Evolutionary conservation across 2,329 filamentous ascomycete genomes (phyloP), one percentile per base, ranked within the genome.

Genomic region (Nothopassalora personata): DNA sequence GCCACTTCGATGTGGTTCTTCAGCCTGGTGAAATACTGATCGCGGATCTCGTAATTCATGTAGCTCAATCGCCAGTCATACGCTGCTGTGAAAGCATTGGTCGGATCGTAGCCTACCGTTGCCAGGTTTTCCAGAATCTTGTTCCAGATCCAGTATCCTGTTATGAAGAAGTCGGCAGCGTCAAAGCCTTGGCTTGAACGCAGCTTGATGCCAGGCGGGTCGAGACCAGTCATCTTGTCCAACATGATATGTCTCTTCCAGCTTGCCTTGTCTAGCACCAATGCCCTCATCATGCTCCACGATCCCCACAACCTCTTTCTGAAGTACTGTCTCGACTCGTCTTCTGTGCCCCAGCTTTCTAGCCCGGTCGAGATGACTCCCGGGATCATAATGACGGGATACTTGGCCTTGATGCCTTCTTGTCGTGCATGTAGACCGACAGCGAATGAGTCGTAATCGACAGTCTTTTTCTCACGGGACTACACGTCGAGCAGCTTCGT

Each of bases 211-310:
- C 87, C 86, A 0, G 91, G 90, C 1, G 94, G 94, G 72, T 99
- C 94, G 23, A 99, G 79, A 0, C 94, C 94, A 0, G 93, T 97
- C 39, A 85, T 75, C 73, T 93, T 92, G 75, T 99, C 94, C 10
- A 99, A 82, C 92, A 97, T 97, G 66, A 99, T 90, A 73, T 99
- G 94, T 68, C 80, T 87, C 79, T 97, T 99, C 94, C 94, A 99
- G 34, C 84, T 82, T 30, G 95, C 87, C 75, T 97, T 97, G 74
- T 97, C 94, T 69, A 96, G 76, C 1, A 99, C 90, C 64, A 99
- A 77, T 0, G 94, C 93, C 53, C 88, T 84, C 91, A 99, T 97
- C 94, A 99, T 99, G 64, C 85, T 96, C 94, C 95, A 99, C 67
- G 91, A 96, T 4, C 94, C 94, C 94, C 94, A 99, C 53, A 99